phyloP scores from a whole-genome alignment of 2,329 filamentous ascomycete genomes.

The Xylariaceae sp. region DNA sequence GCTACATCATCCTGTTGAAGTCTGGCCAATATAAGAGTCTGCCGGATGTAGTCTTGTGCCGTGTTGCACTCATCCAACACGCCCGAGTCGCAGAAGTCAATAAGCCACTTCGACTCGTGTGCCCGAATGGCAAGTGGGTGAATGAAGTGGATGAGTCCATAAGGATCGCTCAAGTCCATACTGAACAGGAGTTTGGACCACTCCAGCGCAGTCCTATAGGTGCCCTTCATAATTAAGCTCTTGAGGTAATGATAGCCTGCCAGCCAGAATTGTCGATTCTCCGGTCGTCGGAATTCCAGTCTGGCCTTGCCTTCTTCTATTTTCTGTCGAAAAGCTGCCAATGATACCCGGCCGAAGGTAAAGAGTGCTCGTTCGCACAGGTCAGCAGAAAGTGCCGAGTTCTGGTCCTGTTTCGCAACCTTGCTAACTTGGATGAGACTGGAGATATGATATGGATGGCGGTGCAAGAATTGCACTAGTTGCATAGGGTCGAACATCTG shows the following conservation, averaged over 20 bases:
- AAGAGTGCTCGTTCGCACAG: constrained; percentile 90
- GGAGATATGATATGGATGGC: constrained; percentile 87
- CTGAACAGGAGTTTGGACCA: constrained; percentile 86
- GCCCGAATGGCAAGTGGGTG: constrained; percentile 85
- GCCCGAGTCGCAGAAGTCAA: constrained; percentile 64
- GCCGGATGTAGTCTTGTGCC: constrained; percentile 66
- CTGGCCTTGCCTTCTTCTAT: constrained; percentile 78
- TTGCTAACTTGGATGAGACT: constrained; percentile 92
- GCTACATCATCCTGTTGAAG: constrained; percentile 69
- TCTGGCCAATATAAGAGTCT: constrained; percentile 76
- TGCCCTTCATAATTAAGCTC: constrained; percentile 86
- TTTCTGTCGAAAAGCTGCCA: constrained; percentile 78
- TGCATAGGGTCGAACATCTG: constrained; percentile 81
- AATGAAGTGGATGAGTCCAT: constrained; percentile 77
- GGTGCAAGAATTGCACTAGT: constrained; percentile 74
- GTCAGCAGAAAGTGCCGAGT: constrained; percentile 83
- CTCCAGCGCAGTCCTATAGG: constrained; percentile 88
- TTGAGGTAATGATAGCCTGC: constrained; percentile 86
- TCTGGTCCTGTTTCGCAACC: constrained; percentile 88
- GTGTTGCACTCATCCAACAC: constrained; percentile 43
- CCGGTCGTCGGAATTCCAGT: constrained; percentile 77
- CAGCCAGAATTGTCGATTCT: constrained; percentile 92
- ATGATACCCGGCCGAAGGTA: constrained; percentile 85
- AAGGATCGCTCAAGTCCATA: constrained; percentile 78
- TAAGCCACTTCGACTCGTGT: constrained; percentile 73